These are phyloP conservation scores for Forsythia viridissima DNA, from an alignment of 257 asterid genomes.

Conservation along the genomic window DNA sequence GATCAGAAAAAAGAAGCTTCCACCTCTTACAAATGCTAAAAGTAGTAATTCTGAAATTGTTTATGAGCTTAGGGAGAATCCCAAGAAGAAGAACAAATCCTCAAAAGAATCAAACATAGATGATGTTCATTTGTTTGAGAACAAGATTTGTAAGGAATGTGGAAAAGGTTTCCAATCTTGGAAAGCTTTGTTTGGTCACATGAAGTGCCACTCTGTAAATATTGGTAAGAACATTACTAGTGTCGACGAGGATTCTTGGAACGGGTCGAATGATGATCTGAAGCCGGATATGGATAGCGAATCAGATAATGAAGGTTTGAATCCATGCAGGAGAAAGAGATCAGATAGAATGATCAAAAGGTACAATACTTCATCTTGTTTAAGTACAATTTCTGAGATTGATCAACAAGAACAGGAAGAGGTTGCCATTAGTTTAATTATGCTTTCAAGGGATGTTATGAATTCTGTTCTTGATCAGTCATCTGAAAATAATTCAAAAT, in stretches of 20 bases:
- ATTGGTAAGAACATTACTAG: constrained; percentile 17
- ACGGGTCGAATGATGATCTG: constrained; percentile 25
- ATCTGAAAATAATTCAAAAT: constrained; percentile 42
- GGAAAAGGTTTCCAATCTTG: constrained; percentile 76
- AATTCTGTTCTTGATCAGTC: constrained; percentile 36
- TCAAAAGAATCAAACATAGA: constrained; percentile 24
- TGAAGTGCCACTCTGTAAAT: constrained; percentile 75
- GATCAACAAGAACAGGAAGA: constrained; percentile 73
- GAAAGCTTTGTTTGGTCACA: constrained; percentile 90
- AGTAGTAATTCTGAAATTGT: not conserved
- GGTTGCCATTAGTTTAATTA: constrained; percentile 79
- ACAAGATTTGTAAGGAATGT: constrained; percentile 68
- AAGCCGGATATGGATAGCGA: constrained; percentile 44
- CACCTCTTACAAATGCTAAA: constrained; percentile 28
- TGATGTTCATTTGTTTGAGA: constrained; percentile 34
- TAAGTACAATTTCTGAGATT: constrained; percentile 39
- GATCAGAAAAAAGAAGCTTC: constrained; percentile 51
- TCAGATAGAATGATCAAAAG: constrained; percentile 60
- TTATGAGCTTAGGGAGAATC: constrained; percentile 36
- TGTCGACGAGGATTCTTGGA: constrained; percentile 49
- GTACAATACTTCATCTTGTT: constrained; percentile 54
- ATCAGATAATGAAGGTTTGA: constrained; percentile 47
- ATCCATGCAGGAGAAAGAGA: constrained; percentile 53
- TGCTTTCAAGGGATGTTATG: constrained; percentile 62
- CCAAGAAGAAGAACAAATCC: constrained; percentile 36